These are phyloP conservation scores for Berberis thunbergii DNA, from an alignment of 164 flowering plant genomes.

Conservation along the genomic window DNA sequence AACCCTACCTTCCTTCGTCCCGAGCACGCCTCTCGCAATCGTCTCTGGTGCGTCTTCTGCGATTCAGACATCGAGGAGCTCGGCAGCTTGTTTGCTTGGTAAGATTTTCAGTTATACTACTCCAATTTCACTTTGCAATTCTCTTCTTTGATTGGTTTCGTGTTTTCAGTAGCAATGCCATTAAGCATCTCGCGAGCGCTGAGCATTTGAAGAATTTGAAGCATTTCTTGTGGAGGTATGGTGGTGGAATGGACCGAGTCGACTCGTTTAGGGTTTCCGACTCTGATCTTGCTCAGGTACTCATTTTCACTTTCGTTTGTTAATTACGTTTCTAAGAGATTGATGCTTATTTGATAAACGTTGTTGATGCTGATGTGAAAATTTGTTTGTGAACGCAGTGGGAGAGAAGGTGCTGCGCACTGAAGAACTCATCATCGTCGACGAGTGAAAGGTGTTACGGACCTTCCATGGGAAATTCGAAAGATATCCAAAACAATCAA, in stretches of 20 bases:
- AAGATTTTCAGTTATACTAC: background rate
- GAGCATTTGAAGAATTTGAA: slow-evolving; percentile 67
- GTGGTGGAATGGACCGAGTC: slow-evolving; percentile 52
- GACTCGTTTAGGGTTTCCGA: slow-evolving; percentile 49
- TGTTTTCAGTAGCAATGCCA: slow-evolving; percentile 50
- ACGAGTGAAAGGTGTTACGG: slow-evolving; percentile 21
- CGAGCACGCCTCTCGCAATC: slow-evolving; percentile 41
- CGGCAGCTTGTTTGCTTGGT: slow-evolving; percentile 59
- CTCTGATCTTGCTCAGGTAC: slow-evolving; percentile 53
- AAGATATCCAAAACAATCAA: slow-evolving; percentile 73
- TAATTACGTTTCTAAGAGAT: too few species aligned
- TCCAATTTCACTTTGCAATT: background rate
- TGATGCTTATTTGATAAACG: too few species aligned
- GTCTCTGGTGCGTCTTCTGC: slow-evolving; percentile 91
- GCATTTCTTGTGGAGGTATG: slow-evolving; percentile 65
- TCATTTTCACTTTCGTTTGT: background rate
- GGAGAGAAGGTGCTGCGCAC: slow-evolving; percentile 47
- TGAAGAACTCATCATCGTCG: slow-evolving; percentile 28
- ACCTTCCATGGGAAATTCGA: slow-evolving; percentile 20
- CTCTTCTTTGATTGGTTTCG: background rate
- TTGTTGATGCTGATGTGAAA: background rate
- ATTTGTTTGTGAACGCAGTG: slow-evolving; percentile 41
- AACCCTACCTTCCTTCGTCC: slow-evolving; percentile 49
- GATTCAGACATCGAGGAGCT: slow-evolving; percentile 47
- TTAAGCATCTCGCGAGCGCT: slow-evolving; percentile 58